Evolutionary conservation across 2,329 filamentous ascomycete genomes (phyloP), one percentile per base, ranked within the genome.

Genomic region (Celoporthe dispersa): DNA sequence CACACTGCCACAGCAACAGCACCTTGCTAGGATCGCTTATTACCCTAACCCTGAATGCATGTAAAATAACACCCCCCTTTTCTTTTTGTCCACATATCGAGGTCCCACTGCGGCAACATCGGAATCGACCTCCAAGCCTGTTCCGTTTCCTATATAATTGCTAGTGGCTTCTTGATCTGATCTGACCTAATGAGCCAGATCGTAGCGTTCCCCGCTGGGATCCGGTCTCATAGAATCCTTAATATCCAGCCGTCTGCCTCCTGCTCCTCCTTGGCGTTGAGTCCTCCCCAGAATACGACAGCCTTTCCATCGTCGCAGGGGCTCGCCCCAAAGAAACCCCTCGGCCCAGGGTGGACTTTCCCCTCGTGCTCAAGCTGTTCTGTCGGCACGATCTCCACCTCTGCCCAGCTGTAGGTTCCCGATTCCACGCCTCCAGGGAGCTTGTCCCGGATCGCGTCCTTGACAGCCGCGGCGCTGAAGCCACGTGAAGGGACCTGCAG

Each of bases 201-300:
- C 39, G 28, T n/a, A 59, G 28, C 25, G 12, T 39, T 39, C 25
- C 11, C 6, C 22, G 8, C 3, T 8, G 12, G 25, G 14, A 41
- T 4, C 22, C 37, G 8, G 37, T 19, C 37, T 63, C 63, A 75
- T 53, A 67, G 63, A 9, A 78, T 51, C 64, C 73, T 75, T 57
- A 83, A 73, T 19, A 82, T 69, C 81, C 81, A 83, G 2, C 81
- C 81, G 70, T 82, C 80, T 1, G 77, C 78, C 64, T 81, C 79
- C 22, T 72, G 75, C 61, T 79, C 79, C 2, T 83, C 83, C 51
- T 81, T 76, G 0, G 77, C 79, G 73, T 83, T 82, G 3, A 82
- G 71, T 0, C 86, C 86, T n/a, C 86, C 86, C 86, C 86, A 88
- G 16, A 86, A 73, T 3, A 88, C 78, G 8, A 85, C 80, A 19